Conservation (phyloP, 352 stramenopile genomes). For the Globisporangium polare region DNA sequence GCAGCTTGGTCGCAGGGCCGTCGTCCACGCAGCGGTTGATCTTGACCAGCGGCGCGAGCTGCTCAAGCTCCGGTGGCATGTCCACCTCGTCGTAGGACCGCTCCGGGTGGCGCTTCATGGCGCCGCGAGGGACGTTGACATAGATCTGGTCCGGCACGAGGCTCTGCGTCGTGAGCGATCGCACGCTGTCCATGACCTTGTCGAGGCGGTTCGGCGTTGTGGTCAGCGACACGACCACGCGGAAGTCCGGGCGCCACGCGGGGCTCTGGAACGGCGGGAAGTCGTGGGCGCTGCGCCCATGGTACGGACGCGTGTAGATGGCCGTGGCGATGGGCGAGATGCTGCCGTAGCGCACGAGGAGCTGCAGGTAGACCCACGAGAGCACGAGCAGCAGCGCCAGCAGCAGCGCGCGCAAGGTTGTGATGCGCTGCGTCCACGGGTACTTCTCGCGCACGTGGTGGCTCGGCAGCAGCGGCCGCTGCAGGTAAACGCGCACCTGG, state of each 20-base stretch:
- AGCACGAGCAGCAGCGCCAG: slow-evolving; percentile 21
- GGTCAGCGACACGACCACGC: slow-evolving; percentile 79
- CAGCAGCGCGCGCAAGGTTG: slow-evolving; percentile 32
- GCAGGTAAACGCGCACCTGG: slow-evolving; percentile 50
- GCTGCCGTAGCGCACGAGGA: slow-evolving; percentile 71
- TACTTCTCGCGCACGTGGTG: slow-evolving; percentile 22
- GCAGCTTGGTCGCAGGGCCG: slow-evolving; percentile 72
- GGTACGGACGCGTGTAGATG: slow-evolving; percentile 59
- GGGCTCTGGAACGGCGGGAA: slow-evolving; percentile 23
- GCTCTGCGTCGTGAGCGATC: slow-evolving; percentile 51
- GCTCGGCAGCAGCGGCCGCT: slow-evolving; percentile 57
- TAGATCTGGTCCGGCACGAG: slow-evolving; percentile 76
- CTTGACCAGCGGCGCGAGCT: slow-evolving; percentile 44
- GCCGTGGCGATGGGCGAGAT: slow-evolving; percentile 65
- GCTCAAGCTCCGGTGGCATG: slow-evolving; percentile 41
- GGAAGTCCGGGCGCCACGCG: slow-evolving; percentile 61
- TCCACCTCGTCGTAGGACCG: slow-evolving; percentile 71
- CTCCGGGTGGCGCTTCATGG: slow-evolving; percentile 75
- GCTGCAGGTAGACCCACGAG: slow-evolving; percentile 52
- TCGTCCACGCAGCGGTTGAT: slow-evolving; percentile 79
- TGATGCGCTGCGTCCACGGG: slow-evolving; percentile 38
- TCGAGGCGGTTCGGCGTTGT: slow-evolving; percentile 66
- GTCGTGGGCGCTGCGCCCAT: slow-evolving; percentile 41
- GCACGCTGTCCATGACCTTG: slow-evolving; percentile 76
- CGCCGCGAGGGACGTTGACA: slow-evolving; percentile 61